Percentiles rank a stretch among this genome's conserved stretches.
phyloP scores from a whole-genome alignment of 257 asterid genomes.

The Fraxinus quadrangulata region DNA sequence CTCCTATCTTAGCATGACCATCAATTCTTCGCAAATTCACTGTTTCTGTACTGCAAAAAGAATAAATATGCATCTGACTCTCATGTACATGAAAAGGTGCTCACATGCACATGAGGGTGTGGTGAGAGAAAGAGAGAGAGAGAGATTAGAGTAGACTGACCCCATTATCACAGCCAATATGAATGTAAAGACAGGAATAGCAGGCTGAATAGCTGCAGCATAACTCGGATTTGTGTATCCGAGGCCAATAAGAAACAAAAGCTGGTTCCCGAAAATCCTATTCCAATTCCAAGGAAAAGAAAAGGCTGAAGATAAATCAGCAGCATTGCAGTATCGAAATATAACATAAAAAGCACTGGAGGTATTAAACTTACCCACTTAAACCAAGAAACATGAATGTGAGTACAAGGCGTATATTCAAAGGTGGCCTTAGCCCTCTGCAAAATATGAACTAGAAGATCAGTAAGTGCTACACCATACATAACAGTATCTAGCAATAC shows the following conservation, averaged over 20 bases:
- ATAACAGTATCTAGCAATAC: neutral
- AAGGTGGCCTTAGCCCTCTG: constrained; percentile 75
- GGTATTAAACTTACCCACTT: constrained; percentile 68
- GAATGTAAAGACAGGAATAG: constrained; percentile 96
- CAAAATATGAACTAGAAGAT: constrained; percentile 30
- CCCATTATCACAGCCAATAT: constrained; percentile 86
- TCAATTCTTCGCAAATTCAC: constrained; percentile 63
- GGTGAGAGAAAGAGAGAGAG: neutral
- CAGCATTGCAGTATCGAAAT: constrained; percentile 20
- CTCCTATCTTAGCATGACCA: constrained; percentile 93
- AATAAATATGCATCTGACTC: constrained; percentile 21
- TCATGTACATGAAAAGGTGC: neutral
- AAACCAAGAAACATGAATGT: constrained; percentile 94
- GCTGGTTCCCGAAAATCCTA: constrained; percentile 92
- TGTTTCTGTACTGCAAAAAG: constrained; percentile 86
- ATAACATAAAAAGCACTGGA: constrained; percentile 17
- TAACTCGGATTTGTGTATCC: constrained; percentile 94
- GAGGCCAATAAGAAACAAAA: constrained; percentile 91
- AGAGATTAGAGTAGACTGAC: constrained; percentile 44
- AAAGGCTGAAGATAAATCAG: constrained; percentile 16
- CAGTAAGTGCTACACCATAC: neutral
- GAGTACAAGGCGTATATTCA: constrained; percentile 55
- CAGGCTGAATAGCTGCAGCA: constrained; percentile 95
- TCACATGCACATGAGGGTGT: neutral
- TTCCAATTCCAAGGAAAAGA: constrained; percentile 25